phyloP scores from a whole-genome alignment of 495 filamentous ascomycete species.

The Daldinia caldariorum region DNA sequence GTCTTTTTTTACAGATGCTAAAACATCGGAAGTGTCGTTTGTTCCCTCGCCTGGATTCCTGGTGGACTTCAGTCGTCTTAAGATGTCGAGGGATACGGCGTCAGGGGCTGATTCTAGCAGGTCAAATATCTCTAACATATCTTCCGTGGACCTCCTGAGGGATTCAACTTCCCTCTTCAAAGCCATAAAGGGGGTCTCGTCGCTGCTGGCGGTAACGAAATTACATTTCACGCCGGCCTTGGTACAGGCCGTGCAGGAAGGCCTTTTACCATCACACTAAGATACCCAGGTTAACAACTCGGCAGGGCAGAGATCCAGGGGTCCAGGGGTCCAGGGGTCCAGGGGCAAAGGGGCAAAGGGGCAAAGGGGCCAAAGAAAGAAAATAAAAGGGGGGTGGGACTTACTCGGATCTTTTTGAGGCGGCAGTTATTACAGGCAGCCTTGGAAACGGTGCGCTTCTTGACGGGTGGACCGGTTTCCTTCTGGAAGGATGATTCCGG shows the following conservation, averaged over 20 bases:
- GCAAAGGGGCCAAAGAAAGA: background rate
- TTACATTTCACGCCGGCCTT: constrained; percentile 34
- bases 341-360: background rate
- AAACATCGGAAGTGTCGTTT: constrained; percentile 33
- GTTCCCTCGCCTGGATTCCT: constrained; percentile 30
- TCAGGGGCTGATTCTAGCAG: constrained; percentile 38
- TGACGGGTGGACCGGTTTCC: constrained; percentile 34
- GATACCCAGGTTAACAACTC: constrained; percentile 11
- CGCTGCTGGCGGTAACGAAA: constrained; percentile 40
- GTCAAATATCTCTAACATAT: constrained; percentile 34
- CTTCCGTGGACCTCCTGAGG: constrained; percentile 36
- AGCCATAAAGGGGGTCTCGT: constrained; percentile 43
- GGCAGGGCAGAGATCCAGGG: background rate
- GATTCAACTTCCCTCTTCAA: constrained; percentile 42
- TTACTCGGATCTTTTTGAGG: constrained; percentile 37
- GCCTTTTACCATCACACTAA: constrained; percentile 39
- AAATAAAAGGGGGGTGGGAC: background rate
- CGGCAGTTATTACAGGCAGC: constrained; percentile 42
- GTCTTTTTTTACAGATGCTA: constrained; percentile 33
- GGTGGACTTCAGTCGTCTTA: constrained; percentile 35
- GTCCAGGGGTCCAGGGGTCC: background rate
- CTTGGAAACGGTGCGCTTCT: constrained; percentile 42
- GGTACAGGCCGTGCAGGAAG: constrained; percentile 34
- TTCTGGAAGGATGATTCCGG: constrained; percentile 30
- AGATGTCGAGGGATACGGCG: constrained; percentile 35